Evolutionary conservation across 1,284 basidiomycete genomes (phyloP), one percentile per base, ranked within the genome.

Genomic region (Mycosarcoma maydis): DNA sequence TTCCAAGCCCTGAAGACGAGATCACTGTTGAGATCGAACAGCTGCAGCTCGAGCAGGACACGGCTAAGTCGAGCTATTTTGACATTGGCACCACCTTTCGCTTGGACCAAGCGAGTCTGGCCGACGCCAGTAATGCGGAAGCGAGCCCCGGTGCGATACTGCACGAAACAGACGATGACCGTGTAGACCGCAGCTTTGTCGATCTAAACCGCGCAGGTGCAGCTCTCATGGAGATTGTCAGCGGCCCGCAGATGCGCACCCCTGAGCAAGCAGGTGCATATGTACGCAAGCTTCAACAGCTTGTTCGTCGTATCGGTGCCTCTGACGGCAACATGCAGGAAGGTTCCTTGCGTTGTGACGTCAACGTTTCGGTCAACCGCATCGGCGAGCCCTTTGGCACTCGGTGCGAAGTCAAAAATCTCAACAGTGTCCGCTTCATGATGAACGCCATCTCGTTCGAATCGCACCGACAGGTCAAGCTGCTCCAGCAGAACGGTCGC

Each of bases 311-410:
- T 9, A 86, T 96, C 5, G 93, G 92, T 0, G 89, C 92, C 0
- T 93, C 92, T 46, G 92, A 96, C 80, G 94, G 92, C 0, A 96
- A 96, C 79, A 98, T 98, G 96, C 95, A 99, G 75, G 89, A 94
- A 45, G 51, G 52, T 23, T 64, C 51, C 49, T 84, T 98, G 29
- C 87, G 95, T 29, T 95, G 94, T 73, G 95, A 99, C 79, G 92
- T 94, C 32, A 99, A 98, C 77, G 90, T 99, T 2, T 98, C 94
- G 11, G 71, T 68, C 32, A 73, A 77, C 44, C 56, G 65, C 6
- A 78, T 83, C 24, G 89, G 89, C 11, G 84, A 87, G 22, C 84
- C 87, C 1, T 88, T 84, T 13, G 94, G 94, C 1, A 94, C 90
- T 0, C 88, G 96, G 17, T 96, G 93, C 78, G 96, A 99, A 83